These are phyloP conservation scores for Cylindrotheca fusiformis DNA, from an alignment of 108 stramenopile species.

Conservation along the genomic window DNA sequence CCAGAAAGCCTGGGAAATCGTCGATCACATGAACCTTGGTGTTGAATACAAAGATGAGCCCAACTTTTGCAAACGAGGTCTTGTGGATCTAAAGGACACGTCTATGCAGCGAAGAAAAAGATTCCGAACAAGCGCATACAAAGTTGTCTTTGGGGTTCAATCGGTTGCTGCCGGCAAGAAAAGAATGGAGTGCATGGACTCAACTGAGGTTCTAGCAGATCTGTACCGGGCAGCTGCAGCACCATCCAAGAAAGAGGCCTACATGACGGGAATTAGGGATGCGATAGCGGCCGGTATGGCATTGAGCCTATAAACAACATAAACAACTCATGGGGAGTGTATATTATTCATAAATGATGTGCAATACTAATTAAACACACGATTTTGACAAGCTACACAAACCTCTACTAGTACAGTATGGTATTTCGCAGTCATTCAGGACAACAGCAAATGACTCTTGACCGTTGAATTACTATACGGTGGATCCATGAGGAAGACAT, in stretches of 20 bases:
- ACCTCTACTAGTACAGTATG: too few species aligned
- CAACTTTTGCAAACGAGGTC: conserved; percentile 31
- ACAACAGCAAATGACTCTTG: too few species aligned
- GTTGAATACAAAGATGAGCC: conserved; percentile 27
- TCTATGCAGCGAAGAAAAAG: conserved; percentile 29
- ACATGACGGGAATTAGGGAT: conserved; percentile 8
- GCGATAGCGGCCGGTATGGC: conserved; percentile 13
- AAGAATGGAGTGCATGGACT: background rate
- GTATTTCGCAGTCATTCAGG: too few species aligned
- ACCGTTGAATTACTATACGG: too few species aligned
- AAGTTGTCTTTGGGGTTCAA: conserved; percentile 36
- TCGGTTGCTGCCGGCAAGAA: background rate
- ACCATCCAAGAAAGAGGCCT: conserved; percentile 1
- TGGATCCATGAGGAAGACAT: too few species aligned
- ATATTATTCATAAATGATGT: too few species aligned
- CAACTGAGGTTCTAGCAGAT: conserved; percentile 7
- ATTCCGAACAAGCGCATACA: conserved; percentile 27
- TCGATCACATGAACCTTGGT: conserved; percentile 33
- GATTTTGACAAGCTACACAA: too few species aligned
- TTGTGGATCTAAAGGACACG: conserved; percentile 25
- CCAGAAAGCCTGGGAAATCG: conserved; percentile 27
- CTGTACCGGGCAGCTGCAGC: conserved; percentile 6
- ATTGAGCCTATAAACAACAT: background rate
- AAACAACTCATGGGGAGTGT: too few species aligned
- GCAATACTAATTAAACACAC: too few species aligned